phyloP scores from a whole-genome alignment of 805 yeast species.

The Yarrowia divulgata region DNA sequence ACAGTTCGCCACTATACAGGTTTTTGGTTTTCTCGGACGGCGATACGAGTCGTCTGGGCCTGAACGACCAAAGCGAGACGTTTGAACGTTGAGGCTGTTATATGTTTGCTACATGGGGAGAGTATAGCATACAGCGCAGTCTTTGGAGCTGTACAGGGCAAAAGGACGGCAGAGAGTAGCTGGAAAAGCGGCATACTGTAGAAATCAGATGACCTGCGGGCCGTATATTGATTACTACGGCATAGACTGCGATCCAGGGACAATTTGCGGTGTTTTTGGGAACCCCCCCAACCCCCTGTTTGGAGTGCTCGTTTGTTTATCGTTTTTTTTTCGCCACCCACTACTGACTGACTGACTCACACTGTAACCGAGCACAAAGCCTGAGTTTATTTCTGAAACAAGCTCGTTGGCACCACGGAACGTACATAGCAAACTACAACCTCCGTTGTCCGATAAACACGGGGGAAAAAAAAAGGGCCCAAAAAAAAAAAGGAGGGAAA shows the following conservation, averaged over 20 bases:
- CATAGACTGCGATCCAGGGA: not conserved
- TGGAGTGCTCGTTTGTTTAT: slow-evolving; percentile 1
- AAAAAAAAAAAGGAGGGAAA: not conserved
- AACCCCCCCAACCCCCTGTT: not conserved
- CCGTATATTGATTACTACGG: no score
- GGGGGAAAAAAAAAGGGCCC: not conserved
- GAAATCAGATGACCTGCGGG: not conserved
- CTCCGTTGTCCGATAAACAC: slow-evolving; percentile 27
- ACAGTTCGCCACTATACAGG: not conserved
- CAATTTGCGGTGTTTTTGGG: no score
- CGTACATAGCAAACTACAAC: slow-evolving; percentile 17
- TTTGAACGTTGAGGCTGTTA: slow-evolving; percentile 20
- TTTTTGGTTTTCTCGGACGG: slow-evolving; percentile 6
- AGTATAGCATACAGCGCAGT: slow-evolving; percentile 8
- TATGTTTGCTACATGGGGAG: slow-evolving; percentile 32
- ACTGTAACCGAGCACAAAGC: slow-evolving; percentile 30
- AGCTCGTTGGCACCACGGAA: not conserved
- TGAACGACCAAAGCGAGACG: slow-evolving; percentile 17
- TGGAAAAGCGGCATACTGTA: not conserved
- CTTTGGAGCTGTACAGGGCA: no score
- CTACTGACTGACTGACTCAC: slow-evolving; percentile 20
- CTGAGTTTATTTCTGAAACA: not conserved
- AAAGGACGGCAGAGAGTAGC: no score
- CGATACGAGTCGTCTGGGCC: slow-evolving; percentile 8
- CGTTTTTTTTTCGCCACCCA: slow-evolving; percentile 27